Base-by-base conservation (phyloP, 2,329 filamentous ascomycete genomes). In the Ceratocystis eucalypticola region DNA sequence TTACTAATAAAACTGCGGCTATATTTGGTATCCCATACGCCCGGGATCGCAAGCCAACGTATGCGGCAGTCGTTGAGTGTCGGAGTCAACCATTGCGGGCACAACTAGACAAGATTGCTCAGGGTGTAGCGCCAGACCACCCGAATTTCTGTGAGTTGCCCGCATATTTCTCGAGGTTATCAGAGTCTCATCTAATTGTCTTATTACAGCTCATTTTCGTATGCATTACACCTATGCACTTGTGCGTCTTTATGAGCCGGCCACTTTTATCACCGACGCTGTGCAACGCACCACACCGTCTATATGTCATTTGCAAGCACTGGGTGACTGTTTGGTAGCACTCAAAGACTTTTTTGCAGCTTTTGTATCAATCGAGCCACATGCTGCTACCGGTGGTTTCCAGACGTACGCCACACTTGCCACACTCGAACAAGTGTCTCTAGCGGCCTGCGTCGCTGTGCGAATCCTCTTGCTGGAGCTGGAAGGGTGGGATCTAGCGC, bases 241-340 rank as follows among this genome's bases (percentile, higher is more conserved):
- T 2, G 74, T 76, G 30, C 73, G 75, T 6, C 69, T 77, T 15
- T 76, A 78, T 69, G 72, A 78, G 41, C 76, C 77, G 0, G 76
- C 76, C 6, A 76, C 75, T 4, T 69, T 73, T 20, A 69, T 72
- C n/a, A 71, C 69, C 62, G 69, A 71, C 20, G 69, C 71, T 10
- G 69, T 70, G 20, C 69, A 71, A n/a, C 71, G 72, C 44, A 68
- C 69, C 20, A 70, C 73, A 5, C 70, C 70, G 4, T 70, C 71
- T 22, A 69, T 70, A 5, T 73, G 73, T 65, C 72, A 73, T 41
- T 68, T 71, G 1, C 72, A 75, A 64, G 74, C 74, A 55, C 72
- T 78, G 62, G 69, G 71, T 8, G 73, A 74, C 66, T 75, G 76
- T 67, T 70, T 78, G 7, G 67, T 72, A 28, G 74, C 76, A 48